Percentiles rank a stretch among this genome's conserved stretches.
These are phyloP conservation scores for Torrubiellomyces zombiae DNA, from an alignment of 2,329 filamentous ascomycete species.

Conservation along the genomic window DNA sequence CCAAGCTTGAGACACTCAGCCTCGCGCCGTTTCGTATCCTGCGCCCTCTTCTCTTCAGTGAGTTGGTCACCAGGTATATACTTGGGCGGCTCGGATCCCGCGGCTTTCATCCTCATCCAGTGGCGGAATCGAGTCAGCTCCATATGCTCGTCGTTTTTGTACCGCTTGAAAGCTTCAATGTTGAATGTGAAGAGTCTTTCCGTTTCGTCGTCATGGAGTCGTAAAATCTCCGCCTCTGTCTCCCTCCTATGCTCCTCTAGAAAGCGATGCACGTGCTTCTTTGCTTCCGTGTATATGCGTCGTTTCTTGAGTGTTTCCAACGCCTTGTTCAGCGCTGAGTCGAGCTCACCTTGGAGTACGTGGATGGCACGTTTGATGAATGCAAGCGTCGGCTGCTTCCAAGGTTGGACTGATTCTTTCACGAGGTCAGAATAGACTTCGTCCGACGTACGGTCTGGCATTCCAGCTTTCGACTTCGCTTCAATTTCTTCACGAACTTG, in stretches of 20 bases:
- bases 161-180: constrained; percentile 26
- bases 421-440: constrained; percentile 44
- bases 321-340: constrained; percentile 27
- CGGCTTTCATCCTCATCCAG: constrained; percentile 28
- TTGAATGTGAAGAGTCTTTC: constrained; percentile 42
- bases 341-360: constrained; percentile 29
- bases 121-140: constrained; percentile 31
- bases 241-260: constrained; percentile 21
- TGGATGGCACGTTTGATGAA: constrained; percentile 31
- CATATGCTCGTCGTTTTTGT: constrained; percentile 27
- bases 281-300: constrained; percentile 31
- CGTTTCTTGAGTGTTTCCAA: constrained; percentile 29
- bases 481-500: constrained; percentile 38
- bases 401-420: constrained; percentile 37
- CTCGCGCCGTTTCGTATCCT: constrained; percentile 26
- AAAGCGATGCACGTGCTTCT: constrained; percentile 25
- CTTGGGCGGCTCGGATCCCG: constrained; percentile 11
- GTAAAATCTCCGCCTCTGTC: constrained; percentile 20
- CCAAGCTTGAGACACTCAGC: constrained; percentile 30
- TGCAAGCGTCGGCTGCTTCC: constrained; percentile 33
- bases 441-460: constrained; percentile 40
- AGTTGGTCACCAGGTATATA: constrained; percentile 11
- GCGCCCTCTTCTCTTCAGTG: constrained; percentile 27
- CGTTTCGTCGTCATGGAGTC: constrained; percentile 35
- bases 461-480: constrained; percentile 35